Evolutionary conservation across 768 basidiomycete species (phyloP), one percentile per base, ranked within the genome.

Genomic region (Tulasnella sp.): DNA sequence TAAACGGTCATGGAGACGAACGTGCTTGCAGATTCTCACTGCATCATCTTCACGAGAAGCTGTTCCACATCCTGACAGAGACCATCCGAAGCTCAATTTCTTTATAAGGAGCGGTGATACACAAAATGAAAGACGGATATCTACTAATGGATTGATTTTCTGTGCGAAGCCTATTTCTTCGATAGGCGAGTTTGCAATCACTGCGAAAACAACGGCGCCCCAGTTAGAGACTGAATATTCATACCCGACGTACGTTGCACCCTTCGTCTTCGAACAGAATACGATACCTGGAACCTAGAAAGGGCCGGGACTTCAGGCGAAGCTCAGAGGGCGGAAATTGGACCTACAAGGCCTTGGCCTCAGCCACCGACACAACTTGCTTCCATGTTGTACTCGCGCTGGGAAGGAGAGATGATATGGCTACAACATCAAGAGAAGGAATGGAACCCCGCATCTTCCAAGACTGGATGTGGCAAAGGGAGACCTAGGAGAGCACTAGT

Each of bases 121-220:
- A 49, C 49, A 6, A 5, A 11, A 49, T n/a, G 11, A 49, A n/a
- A n/a, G 22, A 7, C 22, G n/a, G 19, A 49, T 49, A 49, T 49
- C 49, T 49, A 49, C 4, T n/a, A 49, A 49, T 22, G 49, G 49
- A 9, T 49, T 9, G 49, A 49, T 8, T 31, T 39, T 17, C 17
- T 69, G 22, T 11, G 38, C 11, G 38, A 25, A 69, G 19, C 7
- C 29, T 31, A 25, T 69, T 69, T 36, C 34, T 4, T 19, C 8
- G 67, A 1, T n/a, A 31, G 4, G 25, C 1, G 49, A n/a, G 49
- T 49, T 49, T 69, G 19, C 38, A 36, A 69, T 17, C 34, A 36
- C 38, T 69, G 25, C 89, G 39, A 91, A 83, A 3, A 89, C 88
- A 79, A 89, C 88, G n/a, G 87, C 84, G 25, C 89, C 88, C 88